phyloP scores from a whole-genome alignment of 129 eudicot genomes.

The Glebionis coronaria region DNA sequence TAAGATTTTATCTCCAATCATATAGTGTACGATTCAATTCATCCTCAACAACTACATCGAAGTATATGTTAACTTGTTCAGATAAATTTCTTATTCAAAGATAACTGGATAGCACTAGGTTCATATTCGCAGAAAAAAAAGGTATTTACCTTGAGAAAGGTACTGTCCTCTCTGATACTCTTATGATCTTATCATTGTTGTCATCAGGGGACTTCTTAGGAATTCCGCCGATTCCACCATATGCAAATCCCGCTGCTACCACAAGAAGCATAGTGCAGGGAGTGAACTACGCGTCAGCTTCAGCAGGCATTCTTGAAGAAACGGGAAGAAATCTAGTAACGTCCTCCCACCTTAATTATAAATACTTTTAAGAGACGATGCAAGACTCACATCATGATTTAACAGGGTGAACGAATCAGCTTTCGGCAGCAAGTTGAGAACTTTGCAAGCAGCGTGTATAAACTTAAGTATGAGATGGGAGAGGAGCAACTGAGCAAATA shows the following conservation, averaged over 20 bases:
- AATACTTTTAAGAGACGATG: conserved; percentile 3
- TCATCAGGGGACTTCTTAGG: conserved; percentile 50
- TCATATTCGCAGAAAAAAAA: no score
- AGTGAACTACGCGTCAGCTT: conserved; percentile 72
- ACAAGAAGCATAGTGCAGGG: conserved; percentile 42
- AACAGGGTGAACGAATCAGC: conserved; percentile 70
- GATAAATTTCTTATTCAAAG: no score
- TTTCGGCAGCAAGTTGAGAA: conserved; percentile 62
- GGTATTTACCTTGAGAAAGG: neutral
- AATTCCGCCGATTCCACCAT: conserved; percentile 53
- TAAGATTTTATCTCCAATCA: no score
- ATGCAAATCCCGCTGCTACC: conserved; percentile 47
- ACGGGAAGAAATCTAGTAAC: conserved; percentile 60
- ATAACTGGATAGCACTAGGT: no score
- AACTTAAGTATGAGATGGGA: conserved; percentile 37
- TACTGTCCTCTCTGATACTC: neutral
- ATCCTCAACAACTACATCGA: neutral
- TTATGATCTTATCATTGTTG: conserved; percentile 4
- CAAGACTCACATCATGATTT: conserved; percentile 10
- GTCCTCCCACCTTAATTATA: neutral
- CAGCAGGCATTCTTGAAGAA: conserved; percentile 72
- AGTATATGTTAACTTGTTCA: neutral
- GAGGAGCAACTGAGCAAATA: conserved; percentile 28
- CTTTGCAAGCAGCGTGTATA: conserved; percentile 47
- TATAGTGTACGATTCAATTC: no score